These are phyloP conservation scores for Malania oleifera DNA, from an alignment of 164 flowering plant genomes.

Conservation along the genomic window DNA sequence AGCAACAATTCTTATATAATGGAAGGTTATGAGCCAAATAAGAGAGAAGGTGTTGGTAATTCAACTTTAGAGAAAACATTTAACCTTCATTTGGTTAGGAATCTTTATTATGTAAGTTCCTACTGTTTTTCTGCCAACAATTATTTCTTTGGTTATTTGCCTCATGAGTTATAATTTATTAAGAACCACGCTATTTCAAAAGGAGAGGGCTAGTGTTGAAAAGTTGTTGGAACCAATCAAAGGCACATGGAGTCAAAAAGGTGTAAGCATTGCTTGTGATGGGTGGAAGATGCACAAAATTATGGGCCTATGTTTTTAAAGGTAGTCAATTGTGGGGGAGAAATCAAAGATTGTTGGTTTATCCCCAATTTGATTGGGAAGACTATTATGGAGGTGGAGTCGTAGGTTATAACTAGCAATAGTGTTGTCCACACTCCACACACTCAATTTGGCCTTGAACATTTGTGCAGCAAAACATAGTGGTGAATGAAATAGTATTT, in stretches of 20 bases:
- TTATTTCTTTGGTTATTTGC: slow-evolving; percentile 11
- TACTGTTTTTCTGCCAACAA: slow-evolving; percentile 2
- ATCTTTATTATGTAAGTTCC: slow-evolving; percentile 13
- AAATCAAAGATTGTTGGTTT: slow-evolving; percentile 7
- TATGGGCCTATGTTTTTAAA: slow-evolving; percentile 19
- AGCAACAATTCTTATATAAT: too few species aligned
- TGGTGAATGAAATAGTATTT: too few species aligned
- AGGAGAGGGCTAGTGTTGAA: slow-evolving; percentile 13
- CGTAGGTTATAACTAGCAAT: too few species aligned
- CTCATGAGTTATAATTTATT: slow-evolving; percentile 10
- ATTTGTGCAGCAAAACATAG: too few species aligned
- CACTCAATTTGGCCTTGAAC: too few species aligned
- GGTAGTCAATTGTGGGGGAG: slow-evolving; percentile 12
- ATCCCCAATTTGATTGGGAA: slow-evolving; percentile 11
- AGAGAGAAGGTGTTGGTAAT: too few species aligned
- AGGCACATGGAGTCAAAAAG: slow-evolving; percentile 8
- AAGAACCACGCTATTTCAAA: slow-evolving; percentile 3
- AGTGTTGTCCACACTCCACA: too few species aligned
- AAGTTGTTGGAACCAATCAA: slow-evolving; percentile 10
- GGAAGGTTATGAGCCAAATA: too few species aligned
- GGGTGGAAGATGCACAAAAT: slow-evolving; percentile 19
- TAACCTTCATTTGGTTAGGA: slow-evolving; percentile 11
- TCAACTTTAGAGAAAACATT: too few species aligned
- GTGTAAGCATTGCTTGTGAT: slow-evolving; percentile 15
- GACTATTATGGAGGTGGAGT: slow-evolving; percentile 17